Evolutionary conservation across 257 asterid species (phyloP), one percentile per base, ranked within the genome.

Genomic region (Penstemon barbatus): DNA sequence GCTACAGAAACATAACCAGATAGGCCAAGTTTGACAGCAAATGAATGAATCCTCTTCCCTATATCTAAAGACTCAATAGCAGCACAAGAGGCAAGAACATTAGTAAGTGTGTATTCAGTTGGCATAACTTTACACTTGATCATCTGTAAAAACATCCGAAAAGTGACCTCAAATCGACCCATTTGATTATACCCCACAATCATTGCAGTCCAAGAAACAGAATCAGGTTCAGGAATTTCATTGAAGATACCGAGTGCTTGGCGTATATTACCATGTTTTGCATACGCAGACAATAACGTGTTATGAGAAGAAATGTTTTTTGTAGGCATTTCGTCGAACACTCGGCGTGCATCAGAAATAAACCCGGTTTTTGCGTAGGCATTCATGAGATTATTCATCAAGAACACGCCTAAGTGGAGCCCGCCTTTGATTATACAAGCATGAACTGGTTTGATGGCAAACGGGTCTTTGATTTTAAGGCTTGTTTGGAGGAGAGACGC

Each of bases 121-220:
- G 98, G 97, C 68, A 70, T 15, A 50, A 79, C 81, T 60, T 69
- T 48, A 40, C 57, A 51, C 65, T 63, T 79, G 39, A 84, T 67
- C 98, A 92, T 92, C 78, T 82, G 85, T 66, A 74, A 6, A 80
- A 92, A 92, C 85, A 82, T 66, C 71, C 61, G 58, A 42, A 86
- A 71, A 56, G 87, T 88, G 44, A 64, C 70, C 37, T 54, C 80
- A 51, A 75, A 83, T 60, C 67, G 82, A 8, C 89, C 87, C 82
- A 76, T 66, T 5, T 57, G 85, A 57, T 83, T 87, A 69, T 82
- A 84, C 71, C 98, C 96, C 69, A 83, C 89, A 9, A 92, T 87
- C 87, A 92, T 78, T 0, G 92, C 81, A 4, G 97, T 89, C 98
- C 96, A 92, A 4, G 97, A 89, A 67, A 89, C 86, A 48, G 95